These are phyloP conservation scores for Neurospora africana DNA, from an alignment of 495 filamentous ascomycete genomes.

Conservation along the genomic window DNA sequence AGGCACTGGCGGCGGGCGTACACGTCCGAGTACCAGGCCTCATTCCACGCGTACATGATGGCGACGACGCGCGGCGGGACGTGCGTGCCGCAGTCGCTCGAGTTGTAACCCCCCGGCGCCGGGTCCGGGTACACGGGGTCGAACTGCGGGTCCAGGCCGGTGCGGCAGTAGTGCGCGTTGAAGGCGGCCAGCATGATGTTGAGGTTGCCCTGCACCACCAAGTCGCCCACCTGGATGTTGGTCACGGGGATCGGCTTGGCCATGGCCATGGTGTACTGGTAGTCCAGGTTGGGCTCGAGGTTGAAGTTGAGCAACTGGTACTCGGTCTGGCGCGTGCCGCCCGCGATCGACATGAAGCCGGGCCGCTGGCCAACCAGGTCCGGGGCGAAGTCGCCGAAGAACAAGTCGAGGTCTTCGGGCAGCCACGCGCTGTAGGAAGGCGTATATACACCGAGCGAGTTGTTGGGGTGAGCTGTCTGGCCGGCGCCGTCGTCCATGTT, in stretches of 20 bases:
- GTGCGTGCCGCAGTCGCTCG: conserved; percentile 40
- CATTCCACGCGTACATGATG: conserved; percentile 21
- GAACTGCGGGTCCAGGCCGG: conserved; percentile 23
- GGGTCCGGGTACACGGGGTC: conserved; percentile 43
- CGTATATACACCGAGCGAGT: conserved; percentile 17
- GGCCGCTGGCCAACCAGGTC: conserved; percentile 8
- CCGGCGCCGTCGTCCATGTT: conserved; percentile 23
- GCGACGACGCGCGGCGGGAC: conserved; percentile 25
- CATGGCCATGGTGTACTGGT: conserved; percentile 21
- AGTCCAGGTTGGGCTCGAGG: conserved; percentile 19
- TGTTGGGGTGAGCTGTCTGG: conserved; percentile 9
- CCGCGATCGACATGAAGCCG: conserved; percentile 13
- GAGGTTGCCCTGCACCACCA: conserved; percentile 36
- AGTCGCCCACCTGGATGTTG: conserved; percentile 47
- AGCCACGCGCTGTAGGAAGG: conserved; percentile 10
- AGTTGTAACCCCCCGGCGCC: neutral
- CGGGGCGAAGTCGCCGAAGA: conserved; percentile 39
- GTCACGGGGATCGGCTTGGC: conserved; percentile 46
- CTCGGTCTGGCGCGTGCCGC: conserved; percentile 10
- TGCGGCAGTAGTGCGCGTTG: conserved; percentile 46
- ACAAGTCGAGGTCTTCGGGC: conserved; percentile 43
- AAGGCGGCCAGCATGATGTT: conserved; percentile 39
- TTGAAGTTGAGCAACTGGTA: conserved; percentile 17
- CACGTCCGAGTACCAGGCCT: conserved; percentile 15
- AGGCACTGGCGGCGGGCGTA: conserved; percentile 22